phyloP scores from a whole-genome alignment of 1,284 basidiomycete genomes.

The Microbotryum lychnidis-dioicae region DNA sequence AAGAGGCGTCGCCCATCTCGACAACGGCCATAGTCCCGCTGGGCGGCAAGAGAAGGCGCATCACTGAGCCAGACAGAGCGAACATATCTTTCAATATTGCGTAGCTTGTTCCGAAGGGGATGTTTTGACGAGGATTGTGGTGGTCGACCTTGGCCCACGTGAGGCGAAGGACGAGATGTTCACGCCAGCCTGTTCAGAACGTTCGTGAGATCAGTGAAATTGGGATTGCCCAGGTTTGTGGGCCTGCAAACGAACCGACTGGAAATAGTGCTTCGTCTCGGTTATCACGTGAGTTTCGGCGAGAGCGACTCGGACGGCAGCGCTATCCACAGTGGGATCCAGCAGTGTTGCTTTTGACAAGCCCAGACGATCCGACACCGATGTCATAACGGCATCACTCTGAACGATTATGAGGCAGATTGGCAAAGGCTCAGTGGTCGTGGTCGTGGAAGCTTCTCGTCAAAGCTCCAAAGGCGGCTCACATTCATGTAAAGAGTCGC shows the following conservation, averaged over 20 bases:
- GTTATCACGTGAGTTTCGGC: constrained; percentile 94
- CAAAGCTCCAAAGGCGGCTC: constrained; percentile 41
- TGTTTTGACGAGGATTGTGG: constrained; percentile 91
- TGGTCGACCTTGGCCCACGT: constrained; percentile 57
- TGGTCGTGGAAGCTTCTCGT: constrained; percentile 4
- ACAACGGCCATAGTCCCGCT: constrained; percentile 90
- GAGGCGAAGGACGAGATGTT: constrained; percentile 45
- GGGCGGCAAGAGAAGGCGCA: constrained; percentile 74
- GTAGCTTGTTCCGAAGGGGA: constrained; percentile 78
- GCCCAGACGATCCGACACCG: constrained; percentile 70
- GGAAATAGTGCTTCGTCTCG: constrained; percentile 84
- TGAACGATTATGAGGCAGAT: constrained; percentile 38
- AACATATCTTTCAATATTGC: constrained; percentile 73
- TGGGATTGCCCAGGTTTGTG: neutral
- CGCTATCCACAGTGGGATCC: constrained; percentile 18
- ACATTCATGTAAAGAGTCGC: constrained; percentile 96
- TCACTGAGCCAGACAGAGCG: constrained; percentile 64
- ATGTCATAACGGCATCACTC: constrained; percentile 80
- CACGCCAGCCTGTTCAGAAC: constrained; percentile 43
- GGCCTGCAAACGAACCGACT: constrained; percentile 50
- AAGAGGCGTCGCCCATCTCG: constrained; percentile 65
- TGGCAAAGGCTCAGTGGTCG: constrained; percentile 2
- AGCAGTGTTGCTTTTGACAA: constrained; percentile 58
- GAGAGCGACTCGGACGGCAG: constrained; percentile 83
- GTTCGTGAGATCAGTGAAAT: neutral